Evolutionary conservation across 106 monocot species (phyloP), one percentile per base, ranked within the genome.

Genomic region (Dendrobium officinale): DNA sequence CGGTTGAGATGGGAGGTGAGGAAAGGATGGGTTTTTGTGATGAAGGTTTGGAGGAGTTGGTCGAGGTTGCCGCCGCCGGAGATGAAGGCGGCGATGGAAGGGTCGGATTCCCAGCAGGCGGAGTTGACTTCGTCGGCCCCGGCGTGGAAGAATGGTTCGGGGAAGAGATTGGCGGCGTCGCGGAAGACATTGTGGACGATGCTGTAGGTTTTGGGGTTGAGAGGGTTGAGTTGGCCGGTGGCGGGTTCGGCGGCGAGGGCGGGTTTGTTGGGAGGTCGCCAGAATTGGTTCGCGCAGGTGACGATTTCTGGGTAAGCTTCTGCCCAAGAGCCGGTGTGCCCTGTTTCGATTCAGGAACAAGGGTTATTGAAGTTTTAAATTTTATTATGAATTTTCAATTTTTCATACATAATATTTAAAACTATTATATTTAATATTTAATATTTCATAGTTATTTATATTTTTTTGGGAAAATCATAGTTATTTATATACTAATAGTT

Each of bases 201-300:
- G 11, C 87, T 40, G 81, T 91, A 91, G 5, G 91, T 91, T 15
- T 83, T 80, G 2, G 81, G 87, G 67, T 83, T 78, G 79, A 91
- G 88, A 10, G 91, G 91, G 77, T 91, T 91, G 54, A 91, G 86
- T 37, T 91, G 91, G 51, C 91, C 91, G 0, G 91, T 85, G 15
- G 86, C 91, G 10, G 91, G 88, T 51, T 85, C 87, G 4, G 86
- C 49, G 3, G 88, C 91, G 2, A 91, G 88, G 0, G 29, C 42
- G 18, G 51, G 83, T 77, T 75, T 75, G n/a, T 80, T 81, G 29
- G 78, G 42, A 6, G 88, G 88, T 31, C 42, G 15, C 88, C 91
- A 91, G 85, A 91, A 89, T 68, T 79, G 73, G 67, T 87, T 73
- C 20, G 86, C 87, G 61, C 91, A 91, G 13, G 88, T 84, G 24